These are phyloP conservation scores for Mycotypha africana DNA, from an alignment of 371 early-diverging fungal genomes.

Conservation along the genomic window DNA sequence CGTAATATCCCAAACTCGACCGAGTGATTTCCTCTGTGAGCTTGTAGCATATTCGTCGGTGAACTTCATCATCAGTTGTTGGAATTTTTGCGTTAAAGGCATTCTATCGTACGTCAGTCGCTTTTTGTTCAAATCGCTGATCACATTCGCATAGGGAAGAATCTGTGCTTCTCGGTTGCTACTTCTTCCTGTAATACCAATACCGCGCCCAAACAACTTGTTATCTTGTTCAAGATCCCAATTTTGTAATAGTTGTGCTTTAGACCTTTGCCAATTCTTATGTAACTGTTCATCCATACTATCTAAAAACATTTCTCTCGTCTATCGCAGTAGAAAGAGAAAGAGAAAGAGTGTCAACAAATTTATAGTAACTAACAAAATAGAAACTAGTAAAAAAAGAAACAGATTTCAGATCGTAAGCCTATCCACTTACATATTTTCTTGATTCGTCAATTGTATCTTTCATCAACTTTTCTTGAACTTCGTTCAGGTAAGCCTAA, in stretches of 20 bases:
- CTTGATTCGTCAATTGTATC: conserved; percentile 67
- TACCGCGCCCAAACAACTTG: conserved; percentile 7
- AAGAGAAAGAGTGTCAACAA: neutral
- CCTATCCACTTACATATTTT: conserved; percentile 40
- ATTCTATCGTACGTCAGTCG: neutral
- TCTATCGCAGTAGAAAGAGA: conserved; percentile 14
- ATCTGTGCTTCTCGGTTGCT: too few species aligned
- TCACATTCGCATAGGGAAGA: neutral
- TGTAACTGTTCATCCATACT: conserved; percentile 44
- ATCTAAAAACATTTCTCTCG: conserved; percentile 46
- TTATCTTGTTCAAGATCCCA: conserved; percentile 38
- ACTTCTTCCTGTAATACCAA: too few species aligned
- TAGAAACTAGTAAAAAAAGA: too few species aligned
- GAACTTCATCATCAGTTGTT: neutral
- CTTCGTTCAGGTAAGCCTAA: conserved; percentile 62
- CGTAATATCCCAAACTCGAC: conserved; percentile 12
- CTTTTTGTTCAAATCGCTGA: conserved; percentile 4
- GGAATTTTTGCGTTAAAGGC: conserved; percentile 2
- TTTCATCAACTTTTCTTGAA: conserved; percentile 68
- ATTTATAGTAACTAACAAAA: neutral
- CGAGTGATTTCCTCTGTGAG: neutral
- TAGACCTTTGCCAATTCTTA: conserved; percentile 66
- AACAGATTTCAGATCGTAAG: too few species aligned
- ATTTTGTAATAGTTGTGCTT: conserved; percentile 70
- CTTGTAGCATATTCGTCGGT: conserved; percentile 1